Evolutionary conservation across 768 basidiomycete species (phyloP).

Genomic region (Amanita exitialis): DNA sequence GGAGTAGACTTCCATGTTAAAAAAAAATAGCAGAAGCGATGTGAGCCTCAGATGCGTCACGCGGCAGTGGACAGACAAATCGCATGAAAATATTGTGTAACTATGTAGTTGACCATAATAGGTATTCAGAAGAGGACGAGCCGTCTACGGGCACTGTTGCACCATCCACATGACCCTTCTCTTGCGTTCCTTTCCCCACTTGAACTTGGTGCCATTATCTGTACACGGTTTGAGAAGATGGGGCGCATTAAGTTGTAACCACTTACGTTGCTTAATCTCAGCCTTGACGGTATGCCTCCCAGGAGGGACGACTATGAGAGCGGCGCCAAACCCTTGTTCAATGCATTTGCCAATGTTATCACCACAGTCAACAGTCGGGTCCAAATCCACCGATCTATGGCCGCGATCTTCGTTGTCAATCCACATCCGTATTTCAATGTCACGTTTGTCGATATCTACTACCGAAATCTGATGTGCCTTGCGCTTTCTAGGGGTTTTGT

Average conservation of each 20-base stretch:
- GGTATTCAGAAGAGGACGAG: too few species aligned
- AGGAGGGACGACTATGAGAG: neutral
- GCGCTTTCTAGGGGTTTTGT: neutral
- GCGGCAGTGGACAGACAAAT: too few species aligned
- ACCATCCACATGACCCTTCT: constrained; percentile 3
- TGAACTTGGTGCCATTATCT: neutral
- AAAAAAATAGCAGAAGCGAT: too few species aligned
- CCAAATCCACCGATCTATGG: neutral
- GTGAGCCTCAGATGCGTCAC: too few species aligned
- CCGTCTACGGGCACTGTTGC: neutral
- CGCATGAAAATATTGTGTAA: too few species aligned
- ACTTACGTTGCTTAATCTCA: neutral
- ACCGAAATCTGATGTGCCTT: constrained; percentile 1
- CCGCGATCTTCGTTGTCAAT: constrained; percentile 4
- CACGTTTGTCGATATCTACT: constrained; percentile 5
- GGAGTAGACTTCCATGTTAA: too few species aligned
- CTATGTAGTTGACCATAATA: too few species aligned
- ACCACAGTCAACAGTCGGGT: constrained; percentile 3
- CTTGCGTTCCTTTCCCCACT: neutral
- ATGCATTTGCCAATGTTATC: constrained; percentile 1
- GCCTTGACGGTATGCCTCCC: constrained; percentile 3
- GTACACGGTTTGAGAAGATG: neutral
- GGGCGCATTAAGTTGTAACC: neutral
- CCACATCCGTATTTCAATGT: constrained; percentile 3
- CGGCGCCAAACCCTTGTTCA: neutral